Conservation (phyloP, 208 protist species). For the Acanthamoeba castellanii region DNA sequence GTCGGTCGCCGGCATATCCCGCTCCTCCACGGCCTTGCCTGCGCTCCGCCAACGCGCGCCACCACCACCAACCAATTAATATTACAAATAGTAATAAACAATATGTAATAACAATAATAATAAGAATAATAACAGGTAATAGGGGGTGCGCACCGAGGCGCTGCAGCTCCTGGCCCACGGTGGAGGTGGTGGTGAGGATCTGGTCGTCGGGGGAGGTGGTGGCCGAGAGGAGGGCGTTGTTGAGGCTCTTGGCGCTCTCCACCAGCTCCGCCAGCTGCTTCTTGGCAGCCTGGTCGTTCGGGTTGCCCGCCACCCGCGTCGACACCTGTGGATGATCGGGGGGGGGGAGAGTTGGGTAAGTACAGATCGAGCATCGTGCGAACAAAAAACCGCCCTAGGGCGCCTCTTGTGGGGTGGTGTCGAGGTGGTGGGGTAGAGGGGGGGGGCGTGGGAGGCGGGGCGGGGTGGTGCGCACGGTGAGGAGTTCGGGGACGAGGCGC, state of each 20-base stretch:
- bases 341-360: no score
- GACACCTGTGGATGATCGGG: background rate
- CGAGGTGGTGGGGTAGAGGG: no score
- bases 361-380: no score
- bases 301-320: background rate
- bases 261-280: conserved; percentile 58
- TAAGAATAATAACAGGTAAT: background rate
- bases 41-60: no score
- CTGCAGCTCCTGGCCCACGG: conserved; percentile 24
- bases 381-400: no score
- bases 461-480: background rate
- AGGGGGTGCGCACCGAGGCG: conserved; percentile 8
- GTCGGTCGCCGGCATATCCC: conserved; percentile 21
- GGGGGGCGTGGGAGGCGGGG: no score
- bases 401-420: no score
- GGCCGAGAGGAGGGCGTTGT: conserved; percentile 53
- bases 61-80: no score
- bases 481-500: conserved; percentile 31
- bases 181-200: conserved; percentile 25
- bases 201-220: conserved; percentile 61
- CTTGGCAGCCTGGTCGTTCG: background rate
- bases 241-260: conserved; percentile 10
- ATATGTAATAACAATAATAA: background rate
- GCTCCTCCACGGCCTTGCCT: conserved; percentile 47
- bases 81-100: no score